A percentile compares a stretch with the other conserved stretches of the same genome.
Evolutionary conservation across 805 yeast species (phyloP).

Genomic region (Metschnikowia sp.): DNA sequence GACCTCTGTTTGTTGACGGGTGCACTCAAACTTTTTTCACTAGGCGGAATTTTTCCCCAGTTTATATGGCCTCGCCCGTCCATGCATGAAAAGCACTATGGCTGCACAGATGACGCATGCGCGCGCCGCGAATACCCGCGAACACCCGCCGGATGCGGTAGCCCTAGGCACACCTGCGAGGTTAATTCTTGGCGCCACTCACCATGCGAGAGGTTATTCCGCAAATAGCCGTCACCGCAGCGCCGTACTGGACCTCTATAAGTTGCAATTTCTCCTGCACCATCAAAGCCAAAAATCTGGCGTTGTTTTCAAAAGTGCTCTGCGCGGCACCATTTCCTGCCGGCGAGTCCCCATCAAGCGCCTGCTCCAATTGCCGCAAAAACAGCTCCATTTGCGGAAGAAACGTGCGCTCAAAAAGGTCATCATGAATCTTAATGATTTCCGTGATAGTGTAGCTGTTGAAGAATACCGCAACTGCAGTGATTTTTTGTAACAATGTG

Average conservation of each 20-base stretch:
- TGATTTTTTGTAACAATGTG: constrained; percentile 12
- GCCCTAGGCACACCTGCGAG: too few species aligned
- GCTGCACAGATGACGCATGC: constrained; percentile 1
- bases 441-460: constrained; percentile 4
- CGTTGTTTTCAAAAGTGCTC: constrained; percentile 27
- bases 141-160: too few species aligned
- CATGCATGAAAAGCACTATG: constrained; percentile 4
- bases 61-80: constrained; percentile 3
- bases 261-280: constrained; percentile 5
- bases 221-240: too few species aligned
- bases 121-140: constrained; percentile 3
- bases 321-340: constrained; percentile 3
- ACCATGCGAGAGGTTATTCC: too few species aligned
- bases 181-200: too few species aligned
- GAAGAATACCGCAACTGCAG: constrained; percentile 13
- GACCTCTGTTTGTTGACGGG: too few species aligned
- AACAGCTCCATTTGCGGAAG: constrained; percentile 12
- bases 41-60: background rate
- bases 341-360: background rate
- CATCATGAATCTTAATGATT: constrained; percentile 5
- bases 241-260: too few species aligned
- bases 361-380: constrained; percentile 13
- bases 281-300: constrained; percentile 26
- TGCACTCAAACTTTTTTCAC: too few species aligned
- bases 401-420: constrained; percentile 7